Base-by-base conservation (phyloP, 1,139 yeast genomes). In the Magnusiomyces tetraspermus region DNA sequence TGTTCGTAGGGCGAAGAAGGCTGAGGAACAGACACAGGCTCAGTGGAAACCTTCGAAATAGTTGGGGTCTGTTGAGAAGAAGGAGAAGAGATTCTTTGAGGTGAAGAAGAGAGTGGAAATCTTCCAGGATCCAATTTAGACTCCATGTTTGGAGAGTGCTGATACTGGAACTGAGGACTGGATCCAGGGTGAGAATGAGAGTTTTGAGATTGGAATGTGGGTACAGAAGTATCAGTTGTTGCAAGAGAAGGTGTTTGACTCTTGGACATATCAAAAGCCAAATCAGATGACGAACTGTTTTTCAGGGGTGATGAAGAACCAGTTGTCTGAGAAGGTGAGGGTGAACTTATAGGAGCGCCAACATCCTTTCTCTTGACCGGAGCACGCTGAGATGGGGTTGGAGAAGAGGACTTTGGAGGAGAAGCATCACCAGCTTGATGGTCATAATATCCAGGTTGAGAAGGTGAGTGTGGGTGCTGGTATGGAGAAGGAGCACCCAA, bases 281-380 rank as follows among this genome's bases (percentile, higher is more conserved):
- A 4, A 33, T 33, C 38, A 33, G 38, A 33, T 33, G 38, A 33
- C 10, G 38, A 33, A 41, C 15, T 37, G 17, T 23, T 28, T 26
- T 22, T 38, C 42, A 4, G 53, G n/a, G n/a, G n/a, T n/a, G n/a
- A n/a, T n/a, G n/a, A n/a, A n/a, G n/a, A n/a, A n/a, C n/a, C n/a
- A n/a, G n/a, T n/a, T n/a, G n/a, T n/a, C n/a, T n/a, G n/a, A n/a
- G n/a, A n/a, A n/a, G n/a, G 44, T 5, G 54, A 28, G 11, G 56
- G 23, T 30, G 53, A 31, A 22, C 56, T 48, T n/a, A 50, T 54
- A 15, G 56, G 11, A 26, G 53, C 44, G n/a, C n/a, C n/a, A 13
- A 54, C 57, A 37, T 54, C 57, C 26, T 53, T 54, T 37, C 57
- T 49, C 21, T 51, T 49, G 3, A 54, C 57, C 6, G 56, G 56